Base-by-base conservation (phyloP, 306 rosid species). In the Cucumis cinereus region DNA sequence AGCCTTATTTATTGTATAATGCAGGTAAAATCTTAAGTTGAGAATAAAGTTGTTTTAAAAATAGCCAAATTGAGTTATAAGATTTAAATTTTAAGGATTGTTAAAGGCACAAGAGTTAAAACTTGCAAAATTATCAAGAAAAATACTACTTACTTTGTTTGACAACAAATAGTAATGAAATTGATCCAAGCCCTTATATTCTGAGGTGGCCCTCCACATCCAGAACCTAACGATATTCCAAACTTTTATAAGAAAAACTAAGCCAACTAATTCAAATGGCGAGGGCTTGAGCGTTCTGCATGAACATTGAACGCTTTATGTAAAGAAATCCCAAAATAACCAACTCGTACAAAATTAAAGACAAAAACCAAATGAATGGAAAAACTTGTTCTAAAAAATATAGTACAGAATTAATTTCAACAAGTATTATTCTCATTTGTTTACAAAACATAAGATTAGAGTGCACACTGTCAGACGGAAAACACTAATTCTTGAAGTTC, bases 131-230 rank as follows among this genome's bases (percentile, higher is more conserved):
- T 38, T 70, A 13, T 22, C 74, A 6, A 43, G 24, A 64, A 36
- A 38, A 36, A 38, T 5, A 40, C 28, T 52, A 40, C 76, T 81
- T 88, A 88, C 98, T 91, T 90, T 74, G 87, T 76, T 77, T 83
- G 82, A 85, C 93, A 88, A 87, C 86, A 86, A 77, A 83, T 76
- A 53, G 89, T 81, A 45, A 83, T 87, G 81, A 86, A 85, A 83
- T 81, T 88, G 86, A 90, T 22, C 97, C 97, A 93, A 60, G 84
- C 82, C 82, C 89, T 89, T 78, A 91, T 84, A 82, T 91, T 91
- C 83, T 86, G 97, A 67, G 91, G 88, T 24, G 97, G 93, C 69
- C 87, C 85, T 83, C 81, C 83, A 78, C 28, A 57, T 79, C 80
- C 75, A 80, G 97, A 91, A 85, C 82, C 98, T 90, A 81, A 52